Percentiles rank a stretch among this genome's conserved stretches.
Evolutionary conservation across 441 rosid genomes (phyloP).

Genomic region (Gossypium aridum): DNA sequence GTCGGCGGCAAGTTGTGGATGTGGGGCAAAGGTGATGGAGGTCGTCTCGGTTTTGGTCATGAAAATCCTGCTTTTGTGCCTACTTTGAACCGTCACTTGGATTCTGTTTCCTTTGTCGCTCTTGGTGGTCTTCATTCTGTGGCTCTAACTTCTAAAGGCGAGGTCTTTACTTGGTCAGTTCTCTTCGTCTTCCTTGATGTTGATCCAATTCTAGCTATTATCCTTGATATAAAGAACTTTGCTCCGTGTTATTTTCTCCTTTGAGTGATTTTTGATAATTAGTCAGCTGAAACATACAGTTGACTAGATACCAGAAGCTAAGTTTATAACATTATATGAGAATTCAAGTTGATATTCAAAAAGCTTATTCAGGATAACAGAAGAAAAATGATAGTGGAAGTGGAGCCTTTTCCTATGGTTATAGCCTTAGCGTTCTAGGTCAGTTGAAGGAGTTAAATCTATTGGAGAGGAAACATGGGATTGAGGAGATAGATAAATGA

Average conservation of each 20-base stretch:
- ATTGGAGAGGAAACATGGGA: neutral
- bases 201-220: neutral
- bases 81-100: constrained; percentile 54
- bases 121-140: constrained; percentile 83
- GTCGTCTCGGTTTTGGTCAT: constrained; percentile 80
- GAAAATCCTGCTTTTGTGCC: constrained; percentile 75
- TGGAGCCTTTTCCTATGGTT: neutral
- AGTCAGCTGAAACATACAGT: neutral
- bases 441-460: neutral
- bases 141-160: constrained; percentile 64
- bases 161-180: constrained; percentile 75
- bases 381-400: neutral
- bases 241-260: neutral
- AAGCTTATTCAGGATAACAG: neutral
- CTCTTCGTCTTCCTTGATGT: neutral
- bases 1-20: constrained; percentile 64
- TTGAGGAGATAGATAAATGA: neutral
- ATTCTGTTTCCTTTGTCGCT: constrained; percentile 43
- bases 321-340: neutral
- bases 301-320: neutral
- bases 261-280: neutral
- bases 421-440: neutral
- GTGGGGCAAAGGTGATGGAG: constrained; percentile 96
- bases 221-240: neutral
- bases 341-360: neutral